Evolutionary conservation across 164 flowering plant genomes (phyloP).

Genomic region (Vitis rotundifolia): DNA sequence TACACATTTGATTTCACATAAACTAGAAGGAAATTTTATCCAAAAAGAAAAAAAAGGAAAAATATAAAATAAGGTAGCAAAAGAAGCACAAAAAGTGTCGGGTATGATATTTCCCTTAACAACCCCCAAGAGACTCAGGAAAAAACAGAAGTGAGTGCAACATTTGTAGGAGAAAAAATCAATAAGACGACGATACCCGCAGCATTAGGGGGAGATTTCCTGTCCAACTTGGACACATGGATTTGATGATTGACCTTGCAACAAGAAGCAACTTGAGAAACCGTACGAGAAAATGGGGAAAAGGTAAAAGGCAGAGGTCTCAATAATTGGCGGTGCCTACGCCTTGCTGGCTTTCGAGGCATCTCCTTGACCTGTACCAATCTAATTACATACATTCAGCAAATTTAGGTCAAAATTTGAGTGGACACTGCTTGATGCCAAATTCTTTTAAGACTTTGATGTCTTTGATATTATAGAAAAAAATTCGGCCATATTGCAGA

Average conservation of each 20-base stretch:
- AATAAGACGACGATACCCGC: constrained; percentile 29
- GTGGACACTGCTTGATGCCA: too few relatives aligned
- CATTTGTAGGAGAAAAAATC: too few relatives aligned
- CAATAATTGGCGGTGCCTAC: constrained; percentile 17
- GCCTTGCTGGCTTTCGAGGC: constrained; percentile 44
- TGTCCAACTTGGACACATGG: constrained; percentile 3
- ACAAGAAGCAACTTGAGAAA: constrained; percentile 31
- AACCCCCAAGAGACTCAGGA: too few relatives aligned
- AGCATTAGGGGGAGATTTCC: constrained; percentile 12
- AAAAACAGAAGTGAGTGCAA: too few relatives aligned
- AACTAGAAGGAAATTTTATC: background rate
- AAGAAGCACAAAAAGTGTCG: too few relatives aligned
- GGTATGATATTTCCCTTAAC: too few relatives aligned
- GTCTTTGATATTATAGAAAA: too few relatives aligned
- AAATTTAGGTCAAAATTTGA: background rate
- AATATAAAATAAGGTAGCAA: too few relatives aligned
- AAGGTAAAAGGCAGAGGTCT: constrained; percentile 44
- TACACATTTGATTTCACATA: background rate
- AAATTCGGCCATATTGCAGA: too few relatives aligned
- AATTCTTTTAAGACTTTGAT: too few relatives aligned
- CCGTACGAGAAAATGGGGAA: constrained; percentile 58
- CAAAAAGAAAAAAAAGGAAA: background rate
- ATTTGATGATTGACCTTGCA: constrained; percentile 25
- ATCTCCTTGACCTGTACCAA: constrained; percentile 21
- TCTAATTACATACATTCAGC: background rate